Evolutionary conservation across 2,329 filamentous ascomycete species (phyloP).

Genomic region (Dothiorella sarmentorum): DNA sequence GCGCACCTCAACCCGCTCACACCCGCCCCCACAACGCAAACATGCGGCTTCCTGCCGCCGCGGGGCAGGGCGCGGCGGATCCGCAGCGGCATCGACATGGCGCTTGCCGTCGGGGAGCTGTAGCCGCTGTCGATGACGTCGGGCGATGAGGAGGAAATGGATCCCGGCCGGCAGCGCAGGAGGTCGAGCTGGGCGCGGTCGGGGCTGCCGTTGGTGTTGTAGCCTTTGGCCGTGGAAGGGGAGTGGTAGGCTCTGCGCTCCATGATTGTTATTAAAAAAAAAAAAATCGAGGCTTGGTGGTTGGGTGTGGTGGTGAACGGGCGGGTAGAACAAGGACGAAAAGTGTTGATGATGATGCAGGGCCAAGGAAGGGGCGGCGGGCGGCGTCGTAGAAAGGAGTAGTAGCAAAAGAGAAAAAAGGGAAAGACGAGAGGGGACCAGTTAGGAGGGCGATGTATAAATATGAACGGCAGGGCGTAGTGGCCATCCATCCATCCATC

Average conservation of each 20-base stretch:
- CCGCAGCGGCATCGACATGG: constrained; percentile 22
- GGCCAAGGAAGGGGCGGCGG: not conserved
- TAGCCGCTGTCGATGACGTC: constrained; percentile 20
- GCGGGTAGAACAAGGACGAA: not conserved
- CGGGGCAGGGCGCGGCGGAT: constrained; percentile 29
- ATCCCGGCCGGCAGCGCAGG: constrained; percentile 27
- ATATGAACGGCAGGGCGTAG: not conserved
- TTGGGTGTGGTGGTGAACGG: not conserved
- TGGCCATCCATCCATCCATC: no score
- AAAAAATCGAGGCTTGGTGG: not conserved
- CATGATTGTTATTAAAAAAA: constrained; percentile 18
- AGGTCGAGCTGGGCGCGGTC: constrained; percentile 35
- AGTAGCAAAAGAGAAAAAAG: not conserved
- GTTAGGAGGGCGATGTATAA: not conserved
- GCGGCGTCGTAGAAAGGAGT: not conserved
- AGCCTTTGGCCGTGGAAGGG: not conserved
- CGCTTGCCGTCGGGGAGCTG: not conserved
- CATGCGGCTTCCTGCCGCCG: constrained; percentile 48
- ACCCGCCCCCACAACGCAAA: constrained; percentile 68
- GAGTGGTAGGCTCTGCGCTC: constrained; percentile 30
- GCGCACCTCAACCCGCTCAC: constrained; percentile 69
- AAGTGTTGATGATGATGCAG: not conserved
- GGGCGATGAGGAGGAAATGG: not conserved
- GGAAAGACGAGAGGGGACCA: not conserved
- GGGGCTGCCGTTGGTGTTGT: constrained; percentile 22